phyloP scores from a whole-genome alignment of 352 stramenopile genomes.

The Globisporangium uncinulatum region DNA sequence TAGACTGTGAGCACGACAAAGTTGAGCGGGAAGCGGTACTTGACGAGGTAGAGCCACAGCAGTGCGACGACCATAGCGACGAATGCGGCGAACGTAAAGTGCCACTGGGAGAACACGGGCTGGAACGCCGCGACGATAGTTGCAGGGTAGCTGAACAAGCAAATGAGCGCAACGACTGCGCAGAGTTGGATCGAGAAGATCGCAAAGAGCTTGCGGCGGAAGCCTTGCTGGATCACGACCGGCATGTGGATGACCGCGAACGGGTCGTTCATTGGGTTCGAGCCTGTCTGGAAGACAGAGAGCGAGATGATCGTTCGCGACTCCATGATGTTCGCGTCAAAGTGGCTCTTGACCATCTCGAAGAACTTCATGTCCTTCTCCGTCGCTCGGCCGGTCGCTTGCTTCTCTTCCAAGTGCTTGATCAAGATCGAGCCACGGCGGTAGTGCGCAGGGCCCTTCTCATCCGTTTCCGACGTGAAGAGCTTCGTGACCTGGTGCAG shows the following conservation, averaged over 20 bases:
- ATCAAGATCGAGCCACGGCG: constrained; percentile 66
- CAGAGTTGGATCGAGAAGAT: constrained; percentile 70
- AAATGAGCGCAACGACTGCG: constrained; percentile 36
- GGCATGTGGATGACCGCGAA: constrained; percentile 72
- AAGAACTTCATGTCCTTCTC: constrained; percentile 82
- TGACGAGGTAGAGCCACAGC: constrained; percentile 67
- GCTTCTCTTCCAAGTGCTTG: constrained; percentile 64
- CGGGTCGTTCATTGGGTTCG: constrained; percentile 64
- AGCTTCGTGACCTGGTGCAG: constrained; percentile 39
- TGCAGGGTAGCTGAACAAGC: constrained; percentile 28
- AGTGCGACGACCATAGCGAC: constrained; percentile 45
- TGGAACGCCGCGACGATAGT: constrained; percentile 24
- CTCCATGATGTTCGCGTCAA: constrained; percentile 68
- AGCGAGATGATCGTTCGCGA: constrained; percentile 72
- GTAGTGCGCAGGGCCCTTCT: constrained; percentile 49
- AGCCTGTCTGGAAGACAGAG: constrained; percentile 68
- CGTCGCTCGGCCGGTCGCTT: constrained; percentile 44
- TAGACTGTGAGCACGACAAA: constrained; percentile 56
- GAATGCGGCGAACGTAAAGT: constrained; percentile 50
- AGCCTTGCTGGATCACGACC: constrained; percentile 56
- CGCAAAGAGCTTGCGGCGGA: constrained; percentile 66
- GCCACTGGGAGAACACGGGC: constrained; percentile 33
- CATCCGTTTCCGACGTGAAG: constrained; percentile 31
- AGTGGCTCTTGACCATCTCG: constrained; percentile 65
- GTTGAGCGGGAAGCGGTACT: constrained; percentile 69